Base-by-base conservation (phyloP, 176 grass and related monocot species). In the Zoysia pacifica region DNA sequence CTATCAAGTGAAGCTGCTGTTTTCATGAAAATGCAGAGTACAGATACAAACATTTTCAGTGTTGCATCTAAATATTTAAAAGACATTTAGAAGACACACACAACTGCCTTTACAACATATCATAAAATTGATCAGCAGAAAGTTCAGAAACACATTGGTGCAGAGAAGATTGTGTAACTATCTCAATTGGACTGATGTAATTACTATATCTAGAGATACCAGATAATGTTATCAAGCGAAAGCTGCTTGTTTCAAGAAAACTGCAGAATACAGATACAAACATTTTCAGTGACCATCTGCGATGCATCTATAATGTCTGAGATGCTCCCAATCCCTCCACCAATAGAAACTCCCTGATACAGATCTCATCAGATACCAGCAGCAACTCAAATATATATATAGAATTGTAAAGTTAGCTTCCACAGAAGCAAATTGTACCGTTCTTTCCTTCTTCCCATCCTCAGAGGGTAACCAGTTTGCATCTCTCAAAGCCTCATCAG, bases 401-500 rank as follows among this genome's bases (percentile, higher is more conserved):
- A 16, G 2, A 73, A 41, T 1, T 6, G 5, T 28, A 53, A 74
- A 69, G 50, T 38, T 9, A 28, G 51, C 10, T 79, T 70, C 15
- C 3, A 84, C n/a, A 28, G 18, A 72, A 78, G 62, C 46, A 41
- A 70, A 58, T 38, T 3, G 12, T 92, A 97, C 94, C 87, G 91
- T 97, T 89, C 83, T 92, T 81, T 94, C 91, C 70, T 91, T 94
- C 69, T 88, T 78, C n/a, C 82, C 77, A 83, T 83, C 73, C 87
- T 94, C 90, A 0, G 43, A 72, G 43, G 90, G 91, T 35, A 94
- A 39, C 94, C 91, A 97, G 66, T 90, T 87, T 81, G 91, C 87
- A 89, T 97, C 87, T 94, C 62, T 87, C 63, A 94, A 85, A 90
- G 91, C 94, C 74, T 97, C 94, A 87, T 97, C 91, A 87, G 88